Conservation (phyloP, 306 rosid genomes). For the Astragalus glycyphyllos region DNA sequence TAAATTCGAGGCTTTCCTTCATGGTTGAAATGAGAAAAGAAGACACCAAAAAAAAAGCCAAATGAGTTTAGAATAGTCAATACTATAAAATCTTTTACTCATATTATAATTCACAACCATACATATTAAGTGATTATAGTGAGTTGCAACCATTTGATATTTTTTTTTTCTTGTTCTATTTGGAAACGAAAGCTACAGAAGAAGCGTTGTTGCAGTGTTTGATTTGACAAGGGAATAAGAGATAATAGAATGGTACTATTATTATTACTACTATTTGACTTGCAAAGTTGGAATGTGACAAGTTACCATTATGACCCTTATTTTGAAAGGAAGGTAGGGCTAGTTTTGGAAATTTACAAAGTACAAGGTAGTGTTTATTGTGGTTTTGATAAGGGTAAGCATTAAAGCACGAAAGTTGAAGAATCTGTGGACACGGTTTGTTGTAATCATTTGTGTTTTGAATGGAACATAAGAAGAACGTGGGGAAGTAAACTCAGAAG, state of each 20-base stretch:
- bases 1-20: slow-evolving; percentile 75
- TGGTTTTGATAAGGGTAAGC: slow-evolving; percentile 16
- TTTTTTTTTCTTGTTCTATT: slow-evolving; percentile 42
- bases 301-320: slow-evolving; percentile 2
- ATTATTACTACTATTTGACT: not conserved
- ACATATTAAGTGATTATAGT: slow-evolving; percentile 50
- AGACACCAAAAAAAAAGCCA: slow-evolving; percentile 58
- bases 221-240: slow-evolving; percentile 44
- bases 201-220: slow-evolving; percentile 13
- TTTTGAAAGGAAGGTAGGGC: slow-evolving; percentile 32
- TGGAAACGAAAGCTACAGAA: slow-evolving; percentile 37
- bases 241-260: not conserved
- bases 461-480: not conserved
- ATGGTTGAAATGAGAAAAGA: slow-evolving; percentile 68
- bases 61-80: slow-evolving; percentile 66
- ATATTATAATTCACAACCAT: slow-evolving; percentile 45
- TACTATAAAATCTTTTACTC: slow-evolving; percentile 62
- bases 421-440: slow-evolving; percentile 54
- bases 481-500: not conserved
- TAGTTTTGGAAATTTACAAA: slow-evolving; percentile 41
- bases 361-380: not conserved
- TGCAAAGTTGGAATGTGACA: slow-evolving; percentile 26
- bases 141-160: slow-evolving; percentile 53
- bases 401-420: slow-evolving; percentile 67
- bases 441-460: slow-evolving; percentile 46